Evolutionary conservation across 139 green algal genomes (phyloP), one percentile per base, ranked within the genome.

Genomic region (Chlorella sp.): DNA sequence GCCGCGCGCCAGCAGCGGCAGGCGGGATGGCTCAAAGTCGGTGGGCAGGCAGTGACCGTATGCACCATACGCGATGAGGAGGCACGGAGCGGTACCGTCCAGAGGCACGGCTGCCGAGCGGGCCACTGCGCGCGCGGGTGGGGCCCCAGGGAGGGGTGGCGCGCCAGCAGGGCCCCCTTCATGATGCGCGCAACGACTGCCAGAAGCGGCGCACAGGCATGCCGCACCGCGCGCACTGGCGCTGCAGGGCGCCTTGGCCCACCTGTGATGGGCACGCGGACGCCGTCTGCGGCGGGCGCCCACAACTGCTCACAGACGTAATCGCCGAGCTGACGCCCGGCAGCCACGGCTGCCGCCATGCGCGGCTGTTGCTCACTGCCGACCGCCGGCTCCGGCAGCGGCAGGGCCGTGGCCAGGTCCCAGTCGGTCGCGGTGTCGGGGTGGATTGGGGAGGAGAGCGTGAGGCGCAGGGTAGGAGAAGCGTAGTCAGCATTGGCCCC

Each of bases 51-150:
- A 89, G 21, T 86, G 62, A 2, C 92, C 92, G 75, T 97, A 97
- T 6, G 90, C 84, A 19, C 89, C 92, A 69, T 97, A 97, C 33
- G 83, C 86, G 3, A 82, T 67, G 66, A 96, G 51, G 68, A 95
- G 82, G 50, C 86, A 76, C 3, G 87, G 88, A 27, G 67, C 51
- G 14, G 11, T 38, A 38, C 73, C 67, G 42, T 70, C 55, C 3
- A 48, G n/a, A 21, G 23, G 14, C 23, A 63, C 19, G n/a, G n/a
- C n/a, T n/a, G n/a, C n/a, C n/a, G n/a, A n/a, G n/a, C n/a, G n/a
- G n/a, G n/a, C n/a, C n/a, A n/a, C n/a, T n/a, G n/a, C n/a, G n/a
- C n/a, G n/a, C n/a, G n/a, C n/a, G n/a, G n/a, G n/a, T n/a, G n/a
- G n/a, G n/a, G n/a, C n/a, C n/a, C 46, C 19, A 14, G 48, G 35